A percentile compares a stretch with the other conserved stretches of the same genome.
These are phyloP conservation scores for Vigna radiata DNA, from an alignment of 306 rosid genomes.

Conservation along the genomic window DNA sequence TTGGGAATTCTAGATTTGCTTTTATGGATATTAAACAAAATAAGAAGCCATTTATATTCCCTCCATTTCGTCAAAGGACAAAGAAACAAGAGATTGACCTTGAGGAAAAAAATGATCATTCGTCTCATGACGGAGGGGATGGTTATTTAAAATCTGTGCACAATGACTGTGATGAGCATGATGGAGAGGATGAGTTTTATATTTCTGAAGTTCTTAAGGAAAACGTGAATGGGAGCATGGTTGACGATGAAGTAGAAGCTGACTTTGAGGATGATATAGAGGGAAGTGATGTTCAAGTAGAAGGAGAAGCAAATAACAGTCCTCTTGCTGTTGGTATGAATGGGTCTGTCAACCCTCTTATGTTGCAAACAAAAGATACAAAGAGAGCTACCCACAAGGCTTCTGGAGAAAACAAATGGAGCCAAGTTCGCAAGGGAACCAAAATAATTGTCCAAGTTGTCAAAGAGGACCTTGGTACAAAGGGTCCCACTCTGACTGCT, in stretches of 20 bases:
- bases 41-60: constrained; percentile 90
- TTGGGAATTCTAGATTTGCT: constrained; percentile 82
- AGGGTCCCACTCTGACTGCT: constrained; percentile 90
- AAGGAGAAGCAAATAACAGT: constrained; percentile 51
- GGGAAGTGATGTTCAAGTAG: constrained; percentile 62
- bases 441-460: constrained; percentile 94
- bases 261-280: constrained; percentile 73
- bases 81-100: constrained; percentile 55
- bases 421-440: constrained; percentile 82
- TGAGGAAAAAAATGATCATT: constrained; percentile 50
- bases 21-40: constrained; percentile 83
- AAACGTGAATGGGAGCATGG: constrained; percentile 62
- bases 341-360: constrained; percentile 60
- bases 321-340: constrained; percentile 51
- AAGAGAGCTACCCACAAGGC: constrained; percentile 46
- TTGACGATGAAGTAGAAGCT: constrained; percentile 68
- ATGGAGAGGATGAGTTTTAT: constrained; percentile 77
- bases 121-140: constrained; percentile 50
- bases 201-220: constrained; percentile 68
- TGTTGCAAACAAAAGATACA: constrained; percentile 56
- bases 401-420: constrained; percentile 71
- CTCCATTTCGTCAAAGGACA: constrained; percentile 74
- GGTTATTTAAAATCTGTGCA: constrained; percentile 56
- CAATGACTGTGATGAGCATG: constrained; percentile 69
- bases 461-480: constrained; percentile 93